These are phyloP conservation scores for Penicillium psychrosexuale DNA, from an alignment of 2,329 filamentous ascomycete genomes.

Conservation along the genomic window DNA sequence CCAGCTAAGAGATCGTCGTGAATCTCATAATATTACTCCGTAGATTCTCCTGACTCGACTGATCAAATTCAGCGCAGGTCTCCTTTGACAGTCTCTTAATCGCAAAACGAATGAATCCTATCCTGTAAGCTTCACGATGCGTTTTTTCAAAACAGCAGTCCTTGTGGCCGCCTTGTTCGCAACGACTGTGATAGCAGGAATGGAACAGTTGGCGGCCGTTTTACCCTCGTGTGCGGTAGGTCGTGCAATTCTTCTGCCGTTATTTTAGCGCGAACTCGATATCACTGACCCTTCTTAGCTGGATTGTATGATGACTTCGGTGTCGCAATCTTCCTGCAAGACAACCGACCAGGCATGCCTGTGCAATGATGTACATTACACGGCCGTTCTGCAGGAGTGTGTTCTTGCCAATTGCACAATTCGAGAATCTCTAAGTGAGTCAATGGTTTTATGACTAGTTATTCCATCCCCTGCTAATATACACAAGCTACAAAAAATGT, in stretches of 20 bases:
- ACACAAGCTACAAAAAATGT: conserved; percentile 42
- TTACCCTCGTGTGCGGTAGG: conserved; percentile 27
- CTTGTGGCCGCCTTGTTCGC: conserved; percentile 10
- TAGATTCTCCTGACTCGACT: neutral
- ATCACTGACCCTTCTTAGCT: conserved; percentile 16
- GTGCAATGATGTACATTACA: conserved; percentile 37
- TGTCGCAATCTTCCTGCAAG: conserved; percentile 37
- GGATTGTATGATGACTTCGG: conserved; percentile 21
- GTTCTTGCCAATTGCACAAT: conserved; percentile 37
- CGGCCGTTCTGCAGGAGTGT: conserved; percentile 33
- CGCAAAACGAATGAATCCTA: conserved; percentile 2
- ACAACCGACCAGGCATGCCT: conserved; percentile 41
- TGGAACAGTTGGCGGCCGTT: conserved; percentile 13
- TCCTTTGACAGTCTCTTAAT: neutral
- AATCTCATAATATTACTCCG: neutral
- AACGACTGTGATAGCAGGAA: conserved; percentile 6
- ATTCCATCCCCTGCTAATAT: conserved; percentile 7
- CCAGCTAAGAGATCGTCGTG: neutral
- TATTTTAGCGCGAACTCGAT: neutral
- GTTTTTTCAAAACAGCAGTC: conserved; percentile 1
- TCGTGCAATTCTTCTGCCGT: neutral
- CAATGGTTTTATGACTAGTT: neutral
- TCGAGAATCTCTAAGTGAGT: conserved; percentile 37
- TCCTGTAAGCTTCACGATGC: conserved; percentile 5
- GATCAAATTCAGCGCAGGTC: neutral